phyloP scores from a whole-genome alignment of 768 basidiomycete species.

The Mycena latifolia region DNA sequence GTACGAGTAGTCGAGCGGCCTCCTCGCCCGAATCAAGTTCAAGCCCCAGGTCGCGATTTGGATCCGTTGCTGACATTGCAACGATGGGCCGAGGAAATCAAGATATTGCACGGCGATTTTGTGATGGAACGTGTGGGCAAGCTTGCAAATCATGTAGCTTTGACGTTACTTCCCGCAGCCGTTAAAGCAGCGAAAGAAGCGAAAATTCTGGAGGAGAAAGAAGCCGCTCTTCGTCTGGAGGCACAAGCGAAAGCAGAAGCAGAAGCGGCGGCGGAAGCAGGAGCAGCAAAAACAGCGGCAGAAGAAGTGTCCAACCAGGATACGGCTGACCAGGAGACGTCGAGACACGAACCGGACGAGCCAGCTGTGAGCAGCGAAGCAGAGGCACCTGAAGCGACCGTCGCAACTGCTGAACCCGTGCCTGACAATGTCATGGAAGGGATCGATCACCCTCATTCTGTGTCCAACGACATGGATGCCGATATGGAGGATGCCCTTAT shows the following conservation, averaged over 20 bases:
- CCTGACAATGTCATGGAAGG: conserved; percentile 51
- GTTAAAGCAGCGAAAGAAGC: conserved; percentile 70
- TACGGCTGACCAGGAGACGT: conserved; percentile 24
- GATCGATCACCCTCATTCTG: conserved; percentile 34
- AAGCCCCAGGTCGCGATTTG: conserved; percentile 70
- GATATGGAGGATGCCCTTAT: conserved; percentile 62
- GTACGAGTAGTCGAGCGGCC: conserved; percentile 71
- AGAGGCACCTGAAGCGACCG: conserved; percentile 25
- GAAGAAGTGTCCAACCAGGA: conserved; percentile 39
- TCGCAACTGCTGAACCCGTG: conserved; percentile 8
- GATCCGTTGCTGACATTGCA: conserved; percentile 86
- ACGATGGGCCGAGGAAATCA: conserved; percentile 92
- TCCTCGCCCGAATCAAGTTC: conserved; percentile 50
- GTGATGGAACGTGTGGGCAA: conserved; percentile 74
- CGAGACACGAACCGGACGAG: conserved; percentile 20
- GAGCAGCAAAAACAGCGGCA: conserved; percentile 46
- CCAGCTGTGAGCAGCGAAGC: conserved; percentile 30
- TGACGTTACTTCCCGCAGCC: conserved; percentile 86
- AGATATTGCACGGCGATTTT: conserved; percentile 83
- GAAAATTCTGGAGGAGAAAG: conserved; percentile 70
- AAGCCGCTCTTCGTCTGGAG: conserved; percentile 52
- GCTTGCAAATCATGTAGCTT: conserved; percentile 76
- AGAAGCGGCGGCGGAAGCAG: conserved; percentile 38
- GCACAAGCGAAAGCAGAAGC: conserved; percentile 56
- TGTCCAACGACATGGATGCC: conserved; percentile 54